Conservation (phyloP, 1,284 basidiomycete species). For the Athelia psychrophila region DNA sequence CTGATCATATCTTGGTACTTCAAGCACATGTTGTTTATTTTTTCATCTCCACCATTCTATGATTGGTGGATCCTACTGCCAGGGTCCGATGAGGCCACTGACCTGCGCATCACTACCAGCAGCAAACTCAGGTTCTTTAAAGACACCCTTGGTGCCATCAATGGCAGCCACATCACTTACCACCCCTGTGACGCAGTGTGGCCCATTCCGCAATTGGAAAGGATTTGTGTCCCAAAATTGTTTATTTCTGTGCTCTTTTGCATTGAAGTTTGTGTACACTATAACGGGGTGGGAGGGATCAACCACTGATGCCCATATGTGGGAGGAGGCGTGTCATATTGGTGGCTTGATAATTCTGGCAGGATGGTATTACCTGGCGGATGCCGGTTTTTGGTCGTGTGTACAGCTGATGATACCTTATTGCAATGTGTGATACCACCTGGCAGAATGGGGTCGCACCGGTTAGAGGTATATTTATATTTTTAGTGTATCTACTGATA, state of each 20-base stretch:
- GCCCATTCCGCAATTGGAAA: conserved; percentile 21
- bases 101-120: conserved; percentile 16
- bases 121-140: conserved; percentile 17
- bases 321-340: conserved; percentile 17
- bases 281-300: conserved; percentile 34
- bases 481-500: not conserved
- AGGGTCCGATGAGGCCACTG: conserved; percentile 6
- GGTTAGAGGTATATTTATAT: conserved; percentile 5
- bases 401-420: conserved; percentile 19
- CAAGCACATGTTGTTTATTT: conserved; percentile 7
- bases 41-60: conserved; percentile 14
- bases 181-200: conserved; percentile 9
- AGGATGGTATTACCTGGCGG: conserved; percentile 18
- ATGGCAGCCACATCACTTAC: conserved; percentile 24
- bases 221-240: conserved; percentile 25
- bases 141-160: conserved; percentile 24
- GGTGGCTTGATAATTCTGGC: conserved; percentile 18
- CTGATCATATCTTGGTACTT: conserved; percentile 8
- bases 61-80: conserved; percentile 14
- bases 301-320: conserved; percentile 27
- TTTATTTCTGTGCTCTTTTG: conserved; percentile 24
- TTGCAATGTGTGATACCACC: conserved; percentile 20
- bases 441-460: conserved; percentile 19
- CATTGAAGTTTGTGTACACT: conserved; percentile 26
- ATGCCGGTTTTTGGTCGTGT: conserved; percentile 21